Evolutionary conservation across 192 early-diverging fungal species (phyloP), one percentile per base, ranked within the genome.

Genomic region (Umbelopsis vinacea): DNA sequence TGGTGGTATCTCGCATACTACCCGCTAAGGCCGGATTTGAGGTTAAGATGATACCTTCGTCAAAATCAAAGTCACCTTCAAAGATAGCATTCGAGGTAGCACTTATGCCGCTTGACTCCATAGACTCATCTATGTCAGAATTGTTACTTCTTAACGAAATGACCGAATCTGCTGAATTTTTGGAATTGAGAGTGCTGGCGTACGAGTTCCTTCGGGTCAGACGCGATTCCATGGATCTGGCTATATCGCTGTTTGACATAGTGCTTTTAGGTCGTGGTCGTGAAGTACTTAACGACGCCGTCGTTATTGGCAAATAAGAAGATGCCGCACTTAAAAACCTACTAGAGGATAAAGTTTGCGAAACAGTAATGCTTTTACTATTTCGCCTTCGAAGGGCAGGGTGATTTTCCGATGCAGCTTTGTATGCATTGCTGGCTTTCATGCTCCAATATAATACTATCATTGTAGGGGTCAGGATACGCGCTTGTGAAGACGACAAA

Each of bases 1-100:
- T 15, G 5, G 19, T 17, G 5, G 7, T 50, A 21, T 50, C 48
- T 50, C 48, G 15, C 48, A 21, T 50, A 17, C 15, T 50, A 6
- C 15, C 48, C 19, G 48, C 48, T 50, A 21, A 50, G 1, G 48
- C n/a, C 17, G 9, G 48, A 50, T 50, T 50, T 2, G 57, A 17
- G 33, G 29, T 35, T 37, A 63, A 37, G 2, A 63, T 63, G 14
- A 63, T 63, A 19, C 57, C 57, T 19, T 63, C 57, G 57, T 63
- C 57, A 14, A 63, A 33, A 7, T n/a, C 57, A 37, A 35, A 35
- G 3, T 63, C 57, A 19, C 33, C 26, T 35, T 63, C 57, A 63
- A 63, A 63, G 4, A 29, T 37, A 14, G 33, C 33, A 63, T 63
- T 63, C 0, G 57, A 63, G 26, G 14, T 35, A n/a, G 33, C 57